Evolutionary conservation across 2,329 filamentous ascomycete genomes (phyloP).

Genomic region (Colletotrichum simmondsii): DNA sequence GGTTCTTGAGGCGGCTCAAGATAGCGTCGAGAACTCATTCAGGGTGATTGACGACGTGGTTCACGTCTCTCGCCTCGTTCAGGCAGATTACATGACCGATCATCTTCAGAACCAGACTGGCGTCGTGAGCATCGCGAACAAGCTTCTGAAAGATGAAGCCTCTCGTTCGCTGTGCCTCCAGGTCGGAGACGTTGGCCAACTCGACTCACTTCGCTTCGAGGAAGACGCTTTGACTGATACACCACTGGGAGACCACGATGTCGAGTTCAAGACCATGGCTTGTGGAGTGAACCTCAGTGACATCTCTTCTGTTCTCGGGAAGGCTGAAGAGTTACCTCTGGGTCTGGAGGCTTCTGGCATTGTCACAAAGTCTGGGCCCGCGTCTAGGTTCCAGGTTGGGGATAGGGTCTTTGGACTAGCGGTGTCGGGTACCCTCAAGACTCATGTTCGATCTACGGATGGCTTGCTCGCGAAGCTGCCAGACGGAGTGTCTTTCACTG

Average conservation of each 20-base stretch:
- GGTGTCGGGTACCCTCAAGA: constrained; percentile 35
- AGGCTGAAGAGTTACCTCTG: constrained; percentile 36
- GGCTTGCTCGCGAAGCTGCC: constrained; percentile 48
- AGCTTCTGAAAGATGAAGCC: background rate
- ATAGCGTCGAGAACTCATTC: constrained; percentile 12
- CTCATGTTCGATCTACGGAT: constrained; percentile 35
- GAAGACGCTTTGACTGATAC: constrained; percentile 37
- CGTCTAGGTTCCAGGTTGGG: constrained; percentile 43
- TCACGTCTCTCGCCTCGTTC: constrained; percentile 19
- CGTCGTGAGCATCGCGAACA: constrained; percentile 1
- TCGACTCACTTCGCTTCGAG: constrained; percentile 40
- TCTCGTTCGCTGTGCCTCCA: constrained; percentile 46
- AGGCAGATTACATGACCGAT: constrained; percentile 21
- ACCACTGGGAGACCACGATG: constrained; percentile 45
- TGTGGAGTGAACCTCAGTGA: constrained; percentile 58
- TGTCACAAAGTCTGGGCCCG: constrained; percentile 44
- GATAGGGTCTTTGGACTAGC: constrained; percentile 41
- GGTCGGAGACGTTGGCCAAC: constrained; percentile 38
- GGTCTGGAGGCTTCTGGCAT: constrained; percentile 46
- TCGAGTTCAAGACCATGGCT: constrained; percentile 54
- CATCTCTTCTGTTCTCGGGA: constrained; percentile 45
- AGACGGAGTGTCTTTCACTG: constrained; percentile 46
- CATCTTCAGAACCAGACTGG: constrained; percentile 34
- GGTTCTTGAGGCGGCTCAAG: background rate
- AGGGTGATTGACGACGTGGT: background rate